These are phyloP conservation scores for Pelargonium myrrhifolium DNA, from an alignment of 441 rosid species.

Conservation along the genomic window DNA sequence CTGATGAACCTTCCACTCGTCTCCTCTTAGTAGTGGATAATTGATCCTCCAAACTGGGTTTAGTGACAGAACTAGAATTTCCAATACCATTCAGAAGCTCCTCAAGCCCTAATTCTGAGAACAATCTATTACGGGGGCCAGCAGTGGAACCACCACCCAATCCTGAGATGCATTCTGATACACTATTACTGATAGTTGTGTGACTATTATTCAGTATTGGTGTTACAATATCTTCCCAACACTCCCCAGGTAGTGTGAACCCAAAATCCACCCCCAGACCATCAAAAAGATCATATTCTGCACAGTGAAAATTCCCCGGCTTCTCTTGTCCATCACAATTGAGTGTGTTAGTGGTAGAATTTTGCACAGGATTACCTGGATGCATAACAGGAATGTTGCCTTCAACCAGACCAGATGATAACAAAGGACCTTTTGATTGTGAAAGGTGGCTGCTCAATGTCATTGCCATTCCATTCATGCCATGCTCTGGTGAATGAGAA, in stretches of 20 bases:
- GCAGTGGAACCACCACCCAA: constrained; percentile 27
- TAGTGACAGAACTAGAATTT: constrained; percentile 7
- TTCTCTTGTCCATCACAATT: constrained; percentile 20
- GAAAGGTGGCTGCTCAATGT: constrained; percentile 18
- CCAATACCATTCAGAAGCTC: constrained; percentile 44
- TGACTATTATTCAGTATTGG: constrained; percentile 20
- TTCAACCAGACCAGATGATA: constrained; percentile 21
- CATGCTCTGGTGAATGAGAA: constrained; percentile 30
- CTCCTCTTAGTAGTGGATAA: constrained; percentile 41
- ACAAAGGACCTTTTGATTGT: constrained; percentile 19
- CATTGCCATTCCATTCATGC: constrained; percentile 17
- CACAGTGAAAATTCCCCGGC: constrained; percentile 22
- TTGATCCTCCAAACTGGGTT: constrained; percentile 30
- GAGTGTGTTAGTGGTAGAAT: constrained; percentile 23
- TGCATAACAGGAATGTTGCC: constrained; percentile 25
- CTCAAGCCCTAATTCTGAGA: constrained; percentile 60
- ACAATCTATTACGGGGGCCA: constrained; percentile 46
- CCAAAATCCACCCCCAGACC: constrained; percentile 28
- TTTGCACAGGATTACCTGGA: constrained; percentile 15
- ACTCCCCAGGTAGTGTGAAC: constrained; percentile 19
- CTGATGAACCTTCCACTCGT: constrained; percentile 33
- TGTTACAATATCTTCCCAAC: constrained; percentile 33
- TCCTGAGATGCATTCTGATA: constrained; percentile 31
- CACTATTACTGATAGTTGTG: constrained; percentile 7
- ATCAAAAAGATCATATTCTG: constrained; percentile 38